These are phyloP conservation scores for Termitomyces titanicus DNA, from an alignment of 768 basidiomycete genomes.

Conservation along the genomic window DNA sequence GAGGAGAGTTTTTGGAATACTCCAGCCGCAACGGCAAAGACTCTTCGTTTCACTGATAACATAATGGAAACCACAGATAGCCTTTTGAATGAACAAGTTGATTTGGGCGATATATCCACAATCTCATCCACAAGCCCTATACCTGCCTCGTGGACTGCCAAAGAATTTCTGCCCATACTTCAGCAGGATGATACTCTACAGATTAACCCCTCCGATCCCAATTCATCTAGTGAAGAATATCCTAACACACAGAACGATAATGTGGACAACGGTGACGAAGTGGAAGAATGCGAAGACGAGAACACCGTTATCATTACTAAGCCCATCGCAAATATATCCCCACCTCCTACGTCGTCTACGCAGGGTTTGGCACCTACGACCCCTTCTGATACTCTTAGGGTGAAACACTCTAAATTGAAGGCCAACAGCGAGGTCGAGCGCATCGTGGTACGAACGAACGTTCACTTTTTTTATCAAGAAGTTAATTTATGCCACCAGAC, in stretches of 20 bases:
- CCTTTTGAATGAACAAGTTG: slow-evolving; percentile 59
- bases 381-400: slow-evolving; percentile 3
- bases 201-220: not conserved
- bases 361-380: not conserved
- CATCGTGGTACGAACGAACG: slow-evolving; percentile 47
- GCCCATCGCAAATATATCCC: not conserved
- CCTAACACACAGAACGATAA: not conserved
- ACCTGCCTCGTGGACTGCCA: slow-evolving; percentile 9
- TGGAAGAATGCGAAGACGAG: not conserved
- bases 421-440: slow-evolving; percentile 63
- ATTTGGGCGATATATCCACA: slow-evolving; percentile 49
- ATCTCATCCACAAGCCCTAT: slow-evolving; percentile 40
- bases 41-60: slow-evolving; percentile 61
- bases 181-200: not conserved
- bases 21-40: slow-evolving; percentile 49
- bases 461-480: not conserved
- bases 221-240: not conserved
- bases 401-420: slow-evolving; percentile 33
- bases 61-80: slow-evolving; percentile 51
- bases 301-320: not conserved
- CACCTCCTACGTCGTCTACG: not conserved
- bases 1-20: slow-evolving; percentile 67
- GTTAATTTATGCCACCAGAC: slow-evolving; percentile 34
- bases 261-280: not conserved
- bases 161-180: not conserved